Conservation (phyloP, 2,329 filamentous ascomycete genomes). For the Pseudopithomyces maydicus region DNA sequence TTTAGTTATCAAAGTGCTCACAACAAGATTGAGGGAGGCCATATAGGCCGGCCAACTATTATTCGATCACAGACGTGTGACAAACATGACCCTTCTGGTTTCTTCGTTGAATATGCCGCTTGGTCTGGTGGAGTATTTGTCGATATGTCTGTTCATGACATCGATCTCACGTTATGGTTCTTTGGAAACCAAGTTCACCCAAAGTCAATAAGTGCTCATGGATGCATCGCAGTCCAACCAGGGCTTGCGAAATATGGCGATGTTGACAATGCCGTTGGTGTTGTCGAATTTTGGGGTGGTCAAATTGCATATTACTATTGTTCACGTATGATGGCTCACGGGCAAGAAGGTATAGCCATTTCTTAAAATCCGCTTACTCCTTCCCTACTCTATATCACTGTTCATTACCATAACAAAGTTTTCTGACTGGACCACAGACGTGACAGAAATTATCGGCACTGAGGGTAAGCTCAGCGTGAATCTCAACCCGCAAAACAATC, state of each 20-base stretch:
- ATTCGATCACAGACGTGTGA: slow-evolving; percentile 52
- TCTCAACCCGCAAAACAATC: slow-evolving; percentile 34
- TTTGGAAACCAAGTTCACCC: slow-evolving; percentile 44
- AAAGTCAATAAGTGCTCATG: slow-evolving; percentile 46
- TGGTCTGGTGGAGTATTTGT: slow-evolving; percentile 52
- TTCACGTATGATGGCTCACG: slow-evolving; percentile 50
- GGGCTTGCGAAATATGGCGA: slow-evolving; percentile 48
- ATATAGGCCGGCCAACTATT: slow-evolving; percentile 48
- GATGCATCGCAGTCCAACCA: slow-evolving; percentile 42
- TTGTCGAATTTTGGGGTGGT: slow-evolving; percentile 52
- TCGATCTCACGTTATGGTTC: slow-evolving; percentile 51
- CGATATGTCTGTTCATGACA: slow-evolving; percentile 52
- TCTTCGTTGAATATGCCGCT: slow-evolving; percentile 50
- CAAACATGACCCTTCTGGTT: slow-evolving; percentile 40
- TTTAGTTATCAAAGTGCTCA: slow-evolving; percentile 28
- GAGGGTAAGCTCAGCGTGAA: slow-evolving; percentile 53
- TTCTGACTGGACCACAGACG: slow-evolving; percentile 20
- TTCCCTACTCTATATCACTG: background rate
- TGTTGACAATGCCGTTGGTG: slow-evolving; percentile 51
- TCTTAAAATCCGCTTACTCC: background rate
- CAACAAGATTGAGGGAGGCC: slow-evolving; percentile 41
- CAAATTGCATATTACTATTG: slow-evolving; percentile 53
- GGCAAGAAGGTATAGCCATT: slow-evolving; percentile 40
- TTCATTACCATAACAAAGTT: background rate
- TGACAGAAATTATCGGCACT: slow-evolving; percentile 49